Percentiles rank a stretch among this genome's conserved stretches.
These are phyloP conservation scores for Ceriops zippeliana DNA, from an alignment of 345 rosid genomes.

Conservation along the genomic window DNA sequence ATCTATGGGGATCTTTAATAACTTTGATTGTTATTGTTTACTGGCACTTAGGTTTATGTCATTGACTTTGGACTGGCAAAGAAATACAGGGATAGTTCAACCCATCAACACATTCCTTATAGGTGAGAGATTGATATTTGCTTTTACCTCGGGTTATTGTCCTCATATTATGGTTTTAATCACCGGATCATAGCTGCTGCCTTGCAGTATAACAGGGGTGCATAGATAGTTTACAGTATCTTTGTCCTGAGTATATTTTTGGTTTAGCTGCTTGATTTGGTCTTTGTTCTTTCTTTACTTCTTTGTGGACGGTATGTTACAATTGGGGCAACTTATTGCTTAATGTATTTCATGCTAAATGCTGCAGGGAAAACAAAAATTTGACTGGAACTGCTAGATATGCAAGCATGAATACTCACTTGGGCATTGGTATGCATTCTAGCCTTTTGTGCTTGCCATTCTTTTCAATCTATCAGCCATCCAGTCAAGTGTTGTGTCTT, in stretches of 20 bases:
- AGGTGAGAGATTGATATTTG: constrained; percentile 39
- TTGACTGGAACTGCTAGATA: constrained; percentile 94
- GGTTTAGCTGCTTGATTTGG: no score
- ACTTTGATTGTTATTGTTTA: neutral
- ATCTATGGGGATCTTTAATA: neutral
- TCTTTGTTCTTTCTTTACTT: no score
- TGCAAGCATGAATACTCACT: constrained; percentile 97
- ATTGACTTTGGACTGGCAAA: constrained; percentile 94
- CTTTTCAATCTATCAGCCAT: neutral
- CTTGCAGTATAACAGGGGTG: neutral
- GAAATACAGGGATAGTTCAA: constrained; percentile 75
- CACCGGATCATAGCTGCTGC: no score
- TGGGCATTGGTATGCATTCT: constrained; percentile 65
- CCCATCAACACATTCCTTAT: constrained; percentile 87
- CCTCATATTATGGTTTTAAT: no score
- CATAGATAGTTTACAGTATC: neutral
- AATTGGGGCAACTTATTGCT: neutral
- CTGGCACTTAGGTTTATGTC: constrained; percentile 54
- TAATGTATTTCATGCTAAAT: neutral
- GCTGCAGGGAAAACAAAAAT: constrained; percentile 82
- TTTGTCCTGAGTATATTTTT: neutral
- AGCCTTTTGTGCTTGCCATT: neutral
- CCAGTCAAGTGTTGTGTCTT: neutral
- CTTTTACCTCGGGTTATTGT: neutral
- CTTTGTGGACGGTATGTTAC: no score